These are phyloP conservation scores for Fusarium mundagurra DNA, from an alignment of 2,329 filamentous ascomycete species.

Conservation along the genomic window DNA sequence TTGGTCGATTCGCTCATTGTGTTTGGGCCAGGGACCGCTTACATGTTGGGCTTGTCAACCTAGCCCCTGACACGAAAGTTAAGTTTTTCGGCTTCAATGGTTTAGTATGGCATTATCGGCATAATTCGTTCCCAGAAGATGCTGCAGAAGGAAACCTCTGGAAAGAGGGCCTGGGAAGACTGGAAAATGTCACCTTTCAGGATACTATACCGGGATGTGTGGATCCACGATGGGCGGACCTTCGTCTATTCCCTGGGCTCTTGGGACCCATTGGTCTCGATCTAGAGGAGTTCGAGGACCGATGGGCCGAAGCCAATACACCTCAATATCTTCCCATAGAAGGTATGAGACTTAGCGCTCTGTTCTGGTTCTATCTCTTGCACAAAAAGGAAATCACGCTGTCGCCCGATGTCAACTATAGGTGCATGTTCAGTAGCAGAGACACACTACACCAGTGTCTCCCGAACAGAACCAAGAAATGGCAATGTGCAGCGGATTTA, in stretches of 20 bases:
- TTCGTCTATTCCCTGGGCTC: neutral
- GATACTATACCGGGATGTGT: neutral
- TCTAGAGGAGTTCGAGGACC: accelerated
- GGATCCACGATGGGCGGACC: neutral
- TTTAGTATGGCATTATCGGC: neutral
- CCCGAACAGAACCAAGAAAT: neutral
- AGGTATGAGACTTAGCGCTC: neutral
- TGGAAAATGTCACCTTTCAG: neutral
- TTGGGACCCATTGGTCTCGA: neutral
- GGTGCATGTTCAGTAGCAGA: neutral
- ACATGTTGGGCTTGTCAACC: neutral
- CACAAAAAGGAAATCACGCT: neutral
- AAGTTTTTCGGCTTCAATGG: neutral
- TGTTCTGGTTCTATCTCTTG: neutral
- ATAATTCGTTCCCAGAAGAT: neutral
- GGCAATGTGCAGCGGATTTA: neutral
- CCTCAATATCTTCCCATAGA: neutral
- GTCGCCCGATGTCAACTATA: neutral
- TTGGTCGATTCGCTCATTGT: neutral
- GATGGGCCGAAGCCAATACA: too few relatives aligned
- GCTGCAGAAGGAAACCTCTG: neutral
- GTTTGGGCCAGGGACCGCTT: neutral
- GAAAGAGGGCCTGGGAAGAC: neutral
- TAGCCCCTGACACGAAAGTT: neutral
- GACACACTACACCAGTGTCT: neutral